Conservation (phyloP, 139 green algal species). For the Picochlorum sp. region DNA sequence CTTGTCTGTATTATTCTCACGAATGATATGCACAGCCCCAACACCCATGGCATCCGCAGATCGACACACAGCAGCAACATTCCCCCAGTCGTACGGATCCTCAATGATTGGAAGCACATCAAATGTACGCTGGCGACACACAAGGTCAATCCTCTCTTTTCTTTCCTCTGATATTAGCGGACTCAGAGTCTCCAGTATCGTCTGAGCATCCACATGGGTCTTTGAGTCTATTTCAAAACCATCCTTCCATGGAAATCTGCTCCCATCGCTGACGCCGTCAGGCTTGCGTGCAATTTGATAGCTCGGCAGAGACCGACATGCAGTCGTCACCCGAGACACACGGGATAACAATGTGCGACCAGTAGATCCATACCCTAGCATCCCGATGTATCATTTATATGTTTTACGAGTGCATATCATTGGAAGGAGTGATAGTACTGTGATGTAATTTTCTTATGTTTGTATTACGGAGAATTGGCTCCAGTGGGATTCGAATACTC, state of each 20-base stretch:
- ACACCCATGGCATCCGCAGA: slow-evolving; percentile 61
- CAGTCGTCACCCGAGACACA: neutral
- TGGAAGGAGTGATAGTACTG: too few species aligned
- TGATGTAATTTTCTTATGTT: too few species aligned
- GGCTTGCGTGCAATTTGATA: slow-evolving; percentile 4
- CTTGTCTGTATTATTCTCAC: neutral
- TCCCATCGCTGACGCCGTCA: neutral
- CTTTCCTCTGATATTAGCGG: slow-evolving; percentile 20
- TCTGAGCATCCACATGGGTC: neutral
- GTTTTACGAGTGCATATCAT: too few species aligned
- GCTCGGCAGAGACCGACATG: neutral
- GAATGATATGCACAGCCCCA: slow-evolving; percentile 56
- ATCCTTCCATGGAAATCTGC: slow-evolving; percentile 8
- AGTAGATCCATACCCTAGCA: too few species aligned
- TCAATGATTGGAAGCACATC: slow-evolving; percentile 44
- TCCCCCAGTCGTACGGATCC: slow-evolving; percentile 65
- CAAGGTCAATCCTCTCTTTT: slow-evolving; percentile 12
- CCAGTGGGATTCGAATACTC: too few species aligned
- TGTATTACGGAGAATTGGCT: too few species aligned
- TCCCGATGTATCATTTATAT: too few species aligned
- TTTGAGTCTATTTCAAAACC: slow-evolving; percentile 3
- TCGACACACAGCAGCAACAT: slow-evolving; percentile 60
- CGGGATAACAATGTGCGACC: too few species aligned
- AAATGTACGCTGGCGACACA: slow-evolving; percentile 26
- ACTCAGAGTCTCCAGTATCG: slow-evolving; percentile 11